These are phyloP conservation scores for Phialophora expanda DNA, from an alignment of 2,329 filamentous ascomycete genomes.

Conservation along the genomic window DNA sequence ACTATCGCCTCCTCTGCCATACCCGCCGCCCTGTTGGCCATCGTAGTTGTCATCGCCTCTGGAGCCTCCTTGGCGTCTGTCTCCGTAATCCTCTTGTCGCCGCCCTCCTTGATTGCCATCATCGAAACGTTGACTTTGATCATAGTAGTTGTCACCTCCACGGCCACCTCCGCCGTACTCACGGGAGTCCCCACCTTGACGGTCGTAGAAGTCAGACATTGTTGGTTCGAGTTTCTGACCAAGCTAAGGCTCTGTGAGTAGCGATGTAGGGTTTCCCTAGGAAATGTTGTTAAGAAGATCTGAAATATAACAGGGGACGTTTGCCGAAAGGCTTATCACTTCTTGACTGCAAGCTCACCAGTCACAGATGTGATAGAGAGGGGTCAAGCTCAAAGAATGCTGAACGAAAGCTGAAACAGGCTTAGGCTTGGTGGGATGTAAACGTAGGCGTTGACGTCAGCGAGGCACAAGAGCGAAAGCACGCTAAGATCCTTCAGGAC, in stretches of 20 bases:
- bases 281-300: neutral
- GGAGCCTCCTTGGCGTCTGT: conserved; percentile 24
- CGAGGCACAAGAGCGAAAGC: neutral
- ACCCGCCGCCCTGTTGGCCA: conserved; percentile 7
- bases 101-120: conserved; percentile 24
- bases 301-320: neutral
- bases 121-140: conserved; percentile 36
- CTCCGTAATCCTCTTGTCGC: conserved; percentile 32
- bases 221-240: neutral
- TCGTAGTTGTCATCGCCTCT: conserved; percentile 29
- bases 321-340: neutral
- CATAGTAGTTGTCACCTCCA: conserved; percentile 35
- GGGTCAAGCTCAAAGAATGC: neutral
- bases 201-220: conserved; percentile 35
- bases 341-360: neutral
- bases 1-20: conserved; percentile 18
- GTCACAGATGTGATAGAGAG: neutral
- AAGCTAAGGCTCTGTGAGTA: neutral
- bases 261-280: neutral
- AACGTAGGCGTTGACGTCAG: conserved; percentile 1
- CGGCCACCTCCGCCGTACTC: conserved; percentile 35
- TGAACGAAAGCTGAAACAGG: neutral
- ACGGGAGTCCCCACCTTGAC: conserved; percentile 32
- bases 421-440: neutral
- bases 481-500: neutral